phyloP scores from a whole-genome alignment of 768 basidiomycete species.

The Polyporus arcularius region DNA sequence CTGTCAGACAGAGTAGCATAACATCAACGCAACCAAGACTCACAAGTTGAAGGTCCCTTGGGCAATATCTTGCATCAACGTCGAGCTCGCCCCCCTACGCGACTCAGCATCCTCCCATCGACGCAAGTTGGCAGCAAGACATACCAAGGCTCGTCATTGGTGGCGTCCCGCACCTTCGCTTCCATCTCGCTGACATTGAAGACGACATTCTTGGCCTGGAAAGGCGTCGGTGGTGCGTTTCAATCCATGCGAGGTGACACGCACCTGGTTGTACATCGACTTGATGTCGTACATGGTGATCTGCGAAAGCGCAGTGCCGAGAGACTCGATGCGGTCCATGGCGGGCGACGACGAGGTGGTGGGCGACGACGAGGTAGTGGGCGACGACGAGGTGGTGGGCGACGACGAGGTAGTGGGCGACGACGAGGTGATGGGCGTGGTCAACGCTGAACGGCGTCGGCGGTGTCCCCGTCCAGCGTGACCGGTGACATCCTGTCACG shows the following conservation, averaged over 20 bases:
- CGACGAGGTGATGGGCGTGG: conserved; percentile 1
- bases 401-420: conserved; percentile 9
- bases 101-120: background rate
- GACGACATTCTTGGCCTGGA: conserved; percentile 91
- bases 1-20: background rate
- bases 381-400: conserved; percentile 7
- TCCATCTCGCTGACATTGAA: conserved; percentile 97
- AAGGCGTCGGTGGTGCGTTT: background rate
- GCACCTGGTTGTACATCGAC: conserved; percentile 91
- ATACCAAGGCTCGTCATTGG: conserved; percentile 97
- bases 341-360: conserved; percentile 24
- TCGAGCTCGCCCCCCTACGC: conserved; percentile 92
- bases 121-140: background rate
- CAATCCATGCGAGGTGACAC: background rate
- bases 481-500: no score
- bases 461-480: no score
- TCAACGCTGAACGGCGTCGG: no score
- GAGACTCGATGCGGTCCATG: conserved; percentile 82
- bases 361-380: conserved; percentile 9
- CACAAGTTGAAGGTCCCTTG: conserved; percentile 99
- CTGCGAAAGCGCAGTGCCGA: conserved; percentile 75
- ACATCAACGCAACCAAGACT: conserved; percentile 31
- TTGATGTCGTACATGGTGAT: conserved; percentile 93
- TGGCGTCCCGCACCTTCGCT: conserved; percentile 94
- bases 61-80: conserved; percentile 97